Evolutionary conservation across 2,329 filamentous ascomycete species (phyloP), one percentile per base, ranked within the genome.

Genomic region (Diaporthe helianthi): DNA sequence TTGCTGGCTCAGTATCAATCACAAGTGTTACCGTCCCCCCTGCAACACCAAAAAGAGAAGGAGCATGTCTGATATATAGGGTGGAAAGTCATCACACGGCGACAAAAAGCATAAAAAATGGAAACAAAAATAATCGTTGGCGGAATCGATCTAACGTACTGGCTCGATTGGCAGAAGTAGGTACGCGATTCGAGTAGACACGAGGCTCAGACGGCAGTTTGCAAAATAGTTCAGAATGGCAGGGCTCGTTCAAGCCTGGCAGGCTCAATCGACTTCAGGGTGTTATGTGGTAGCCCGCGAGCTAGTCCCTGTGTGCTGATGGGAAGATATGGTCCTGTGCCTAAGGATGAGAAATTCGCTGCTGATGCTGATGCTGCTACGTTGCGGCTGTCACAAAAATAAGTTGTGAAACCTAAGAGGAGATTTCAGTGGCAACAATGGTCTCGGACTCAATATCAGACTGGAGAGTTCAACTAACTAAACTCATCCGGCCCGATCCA

Each of bases 11-110:
- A 55, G 68, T 69, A 69, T 65, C 61, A 55, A 63, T 46, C 46
- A 58, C 52, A 61, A 61, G 33, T 19, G 53, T 69, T 52, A 66
- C 52, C 29, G 41, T 31, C 19, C 38, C 36, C 29, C 33, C 19
- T 38, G 26, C 44, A 60, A 64, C 19, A 41, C 51, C 33, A 60
- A 65, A 69, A 51, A 60, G 64, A 69, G 51, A 52, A 52, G 52
- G 44, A 67, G 65, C 55, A 67, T 69, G 60, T 66, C 22, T 66
- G 60, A 60, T 69, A 69, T 66, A 66, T 66, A 60, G 61, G 31
- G 63, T 63, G 53, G 65, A 61, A 26, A 33, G 10, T 68, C 41
- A 61, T 61, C 38, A 47, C 26, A 49, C 41, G 64, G 64, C 36
- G 52, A 46, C 24, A 63, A 68, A 60, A 67, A 65, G 41, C 58